A percentile compares a stretch with the other conserved stretches of the same genome.
Evolutionary conservation across 2,329 filamentous ascomycete genomes (phyloP).

Genomic region (Colletotrichum orbiculare): DNA sequence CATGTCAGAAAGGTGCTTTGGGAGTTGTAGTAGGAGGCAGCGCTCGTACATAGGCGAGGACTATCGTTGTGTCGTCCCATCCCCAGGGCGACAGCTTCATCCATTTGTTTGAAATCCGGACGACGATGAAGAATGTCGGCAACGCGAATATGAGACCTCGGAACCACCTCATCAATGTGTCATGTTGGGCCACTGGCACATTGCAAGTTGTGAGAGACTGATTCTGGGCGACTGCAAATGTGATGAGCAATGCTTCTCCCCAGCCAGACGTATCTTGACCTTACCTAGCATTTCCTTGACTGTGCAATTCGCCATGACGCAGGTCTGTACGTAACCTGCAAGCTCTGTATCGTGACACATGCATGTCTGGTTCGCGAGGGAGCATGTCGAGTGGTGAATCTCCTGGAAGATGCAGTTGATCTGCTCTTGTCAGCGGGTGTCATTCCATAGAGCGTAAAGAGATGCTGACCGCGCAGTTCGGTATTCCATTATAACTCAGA

Average conservation of each 20-base stretch:
- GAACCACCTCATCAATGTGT: slow-evolving; percentile 16
- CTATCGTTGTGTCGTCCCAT: slow-evolving; percentile 29
- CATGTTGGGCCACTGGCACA: background rate
- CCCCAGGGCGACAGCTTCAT: slow-evolving; percentile 30
- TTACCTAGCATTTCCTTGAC: slow-evolving; percentile 30
- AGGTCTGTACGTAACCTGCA: slow-evolving; percentile 20
- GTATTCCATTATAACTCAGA: slow-evolving; percentile 7
- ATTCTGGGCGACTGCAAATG: slow-evolving; percentile 11
- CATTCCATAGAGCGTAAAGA: no score
- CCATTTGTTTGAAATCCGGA: slow-evolving; percentile 17
- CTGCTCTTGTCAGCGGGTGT: slow-evolving; percentile 9
- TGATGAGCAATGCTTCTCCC: background rate
- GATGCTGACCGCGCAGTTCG: slow-evolving; percentile 23
- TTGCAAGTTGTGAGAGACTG: slow-evolving; percentile 27
- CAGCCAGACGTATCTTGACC: background rate
- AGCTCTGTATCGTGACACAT: slow-evolving; percentile 22
- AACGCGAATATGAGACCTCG: slow-evolving; percentile 6
- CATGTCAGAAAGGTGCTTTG: background rate
- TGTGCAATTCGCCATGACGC: slow-evolving; percentile 25
- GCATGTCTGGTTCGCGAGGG: slow-evolving; percentile 27
- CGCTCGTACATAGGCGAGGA: slow-evolving; percentile 26
- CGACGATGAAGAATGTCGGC: slow-evolving; percentile 16
- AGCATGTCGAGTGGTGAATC: slow-evolving; percentile 19
- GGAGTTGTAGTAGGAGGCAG: no score
- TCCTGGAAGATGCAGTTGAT: slow-evolving; percentile 24